Evolutionary conservation across 257 asterid species (phyloP), one percentile per base, ranked within the genome.

Genomic region (Sherardia arvensis): DNA sequence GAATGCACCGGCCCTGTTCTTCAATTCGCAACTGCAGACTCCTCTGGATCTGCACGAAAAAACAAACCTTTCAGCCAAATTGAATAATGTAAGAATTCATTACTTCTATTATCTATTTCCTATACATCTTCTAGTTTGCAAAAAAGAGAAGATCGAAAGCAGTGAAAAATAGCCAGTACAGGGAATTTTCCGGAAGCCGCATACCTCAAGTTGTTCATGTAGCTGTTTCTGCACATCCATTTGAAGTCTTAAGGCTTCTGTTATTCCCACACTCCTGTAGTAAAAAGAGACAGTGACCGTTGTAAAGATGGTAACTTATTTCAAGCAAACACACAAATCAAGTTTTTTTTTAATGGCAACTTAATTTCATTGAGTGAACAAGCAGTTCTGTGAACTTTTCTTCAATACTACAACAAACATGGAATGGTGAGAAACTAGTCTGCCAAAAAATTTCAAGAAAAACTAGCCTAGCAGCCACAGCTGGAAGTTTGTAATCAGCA

Each of bases 181-280:
- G 38, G 47, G 36, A 38, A 4, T 38, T 38, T 10, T 2, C 18
- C 3, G 12, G 14, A 29, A 26, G 45, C 8, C 10, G 71, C 60
- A 12, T 80, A 89, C 95, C 95, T 89, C 97, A 38, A 89, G 97
- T 73, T 89, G 97, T 73, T 89, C 97, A 18, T 89, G 95, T 66
- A 89, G 90, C 76, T 84, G 89, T 76, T 89, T 89, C 83, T 89
- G 97, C 7, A 89, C 97, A 74, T 89, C 97, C 90, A 89, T 81
- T 74, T 89, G 97, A 63, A 90, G 33, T 71, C 87, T 79, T 55
- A 90, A 82, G 45, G 97, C 94, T 78, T 90, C 97, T 20, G 91
- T 85, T 53, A 87, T 87, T 14, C 90, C 94, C 76, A 77, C 75
- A 4, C 85, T 81, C 84, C 97, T 89, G 87, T 68, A 69, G 78